Evolutionary conservation across 331 rosid species (phyloP), one percentile per base, ranked within the genome.

Genomic region (Pyracantha coccinea): DNA sequence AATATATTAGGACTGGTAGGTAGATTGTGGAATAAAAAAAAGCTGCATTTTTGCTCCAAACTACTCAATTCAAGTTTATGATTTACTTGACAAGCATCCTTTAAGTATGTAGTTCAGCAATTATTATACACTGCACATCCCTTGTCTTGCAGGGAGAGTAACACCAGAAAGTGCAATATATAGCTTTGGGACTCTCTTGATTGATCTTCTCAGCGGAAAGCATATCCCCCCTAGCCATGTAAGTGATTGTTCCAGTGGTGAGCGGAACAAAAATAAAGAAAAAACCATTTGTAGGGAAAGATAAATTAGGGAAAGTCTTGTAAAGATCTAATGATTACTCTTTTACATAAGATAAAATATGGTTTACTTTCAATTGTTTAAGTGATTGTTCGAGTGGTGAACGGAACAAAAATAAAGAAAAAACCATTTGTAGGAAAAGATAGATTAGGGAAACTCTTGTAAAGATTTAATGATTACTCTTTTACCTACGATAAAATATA

Each of bases 171-270:
- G 97, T 77, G 93, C 86, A 44, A 88, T 89, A 73, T 92, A 89
- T 71, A 89, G 97, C 88, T 88, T 92, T 31, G 96, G 93, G 61
- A 92, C 96, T 77, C 96, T 92, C 80, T 68, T 92, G 82, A 93
- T 92, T 31, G 97, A 92, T 78, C 93, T 92, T 80, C 88, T 92
- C 65, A 92, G 93, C 70, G 89, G 93, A 83, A 92, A 92, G 83
- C 97, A 89, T 80, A 89, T 89, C 31, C 97, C 97, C 25, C 97
- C 97, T 25, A 82, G 92, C 76, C 97, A 92, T 79, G 97, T 89
- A 80, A 88, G 97, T 82, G 41, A 41, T 83, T 53, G 29, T 31
- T 71, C 20, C 7, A 20, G 16, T 20, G 15, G 74, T 53, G 21
- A 16, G 15, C 7, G 28, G 41, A 6, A 5, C 11, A 20, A 53